These are phyloP conservation scores for Penicillium sp. DNA, from an alignment of 2,329 filamentous ascomycete genomes.

Conservation along the genomic window DNA sequence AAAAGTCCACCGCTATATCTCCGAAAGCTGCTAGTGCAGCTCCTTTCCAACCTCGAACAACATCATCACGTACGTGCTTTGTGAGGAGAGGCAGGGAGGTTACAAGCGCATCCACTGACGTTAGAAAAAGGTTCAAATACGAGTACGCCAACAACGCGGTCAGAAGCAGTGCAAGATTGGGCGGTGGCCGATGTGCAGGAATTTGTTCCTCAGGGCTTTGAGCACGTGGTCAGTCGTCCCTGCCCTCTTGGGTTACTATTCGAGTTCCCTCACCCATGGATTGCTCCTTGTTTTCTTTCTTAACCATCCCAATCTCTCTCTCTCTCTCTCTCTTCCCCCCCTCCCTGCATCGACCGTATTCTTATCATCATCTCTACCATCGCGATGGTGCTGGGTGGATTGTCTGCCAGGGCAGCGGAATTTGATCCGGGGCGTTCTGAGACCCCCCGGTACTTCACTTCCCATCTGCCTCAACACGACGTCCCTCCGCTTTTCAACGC, in stretches of 20 bases:
- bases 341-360: background rate
- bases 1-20: slow-evolving; percentile 73
- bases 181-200: slow-evolving; percentile 48
- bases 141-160: slow-evolving; percentile 41
- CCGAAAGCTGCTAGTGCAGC: slow-evolving; percentile 88
- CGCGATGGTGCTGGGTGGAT: background rate
- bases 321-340: background rate
- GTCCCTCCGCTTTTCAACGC: background rate
- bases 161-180: slow-evolving; percentile 47
- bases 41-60: slow-evolving; percentile 50
- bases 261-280: background rate
- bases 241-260: background rate
- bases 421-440: background rate
- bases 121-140: slow-evolving; percentile 40
- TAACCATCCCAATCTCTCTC: background rate
- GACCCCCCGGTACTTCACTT: background rate
- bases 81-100: background rate
- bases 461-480: background rate
- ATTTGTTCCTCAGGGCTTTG: slow-evolving; percentile 57
- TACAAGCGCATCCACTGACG: slow-evolving; percentile 23
- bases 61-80: slow-evolving; percentile 39
- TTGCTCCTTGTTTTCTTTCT: background rate
- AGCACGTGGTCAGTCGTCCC: slow-evolving; percentile 48
- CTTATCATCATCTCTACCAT: background rate
- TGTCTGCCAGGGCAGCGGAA: background rate